Evolutionary conservation across 306 rosid genomes (phyloP).

Genomic region (Prunus mira): DNA sequence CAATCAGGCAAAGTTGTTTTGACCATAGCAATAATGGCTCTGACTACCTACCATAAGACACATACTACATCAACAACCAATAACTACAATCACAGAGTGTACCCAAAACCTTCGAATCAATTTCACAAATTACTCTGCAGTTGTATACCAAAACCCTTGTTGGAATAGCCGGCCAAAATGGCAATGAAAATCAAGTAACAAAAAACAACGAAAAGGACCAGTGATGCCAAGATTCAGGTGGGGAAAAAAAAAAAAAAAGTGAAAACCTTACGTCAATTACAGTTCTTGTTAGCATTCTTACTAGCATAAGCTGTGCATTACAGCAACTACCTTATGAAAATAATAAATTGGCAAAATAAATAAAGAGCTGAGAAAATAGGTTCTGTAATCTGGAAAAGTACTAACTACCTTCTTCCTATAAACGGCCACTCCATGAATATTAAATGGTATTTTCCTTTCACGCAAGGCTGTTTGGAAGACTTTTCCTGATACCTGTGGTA

Average conservation of each 20-base stretch:
- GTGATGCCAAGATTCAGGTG: background rate
- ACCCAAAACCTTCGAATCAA: background rate
- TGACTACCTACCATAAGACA: conserved; percentile 63
- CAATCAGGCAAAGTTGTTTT: conserved; percentile 66
- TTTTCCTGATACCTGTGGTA: conserved; percentile 72
- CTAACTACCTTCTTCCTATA: conserved; percentile 78
- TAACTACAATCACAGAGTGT: background rate
- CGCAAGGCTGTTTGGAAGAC: conserved; percentile 86
- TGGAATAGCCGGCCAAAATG: background rate
- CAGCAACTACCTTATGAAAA: background rate
- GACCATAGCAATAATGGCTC: conserved; percentile 78
- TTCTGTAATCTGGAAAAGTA: conserved; percentile 11
- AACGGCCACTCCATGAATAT: conserved; percentile 87
- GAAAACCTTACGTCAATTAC: background rate
- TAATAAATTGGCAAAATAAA: background rate
- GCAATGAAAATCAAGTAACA: background rate
- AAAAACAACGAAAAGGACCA: background rate
- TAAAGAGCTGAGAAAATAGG: conserved; percentile 3
- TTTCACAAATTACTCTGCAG: background rate
- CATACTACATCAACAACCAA: conserved; percentile 13
- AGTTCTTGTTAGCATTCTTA: background rate
- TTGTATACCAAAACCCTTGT: background rate
- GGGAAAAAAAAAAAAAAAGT: background rate
- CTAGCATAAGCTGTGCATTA: background rate
- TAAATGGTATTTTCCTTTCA: conserved; percentile 91